A percentile compares a stretch with the other conserved stretches of the same genome.
Conservation (phyloP, 495 filamentous ascomycete genomes). For the Aspergillus bridgeri region DNA sequence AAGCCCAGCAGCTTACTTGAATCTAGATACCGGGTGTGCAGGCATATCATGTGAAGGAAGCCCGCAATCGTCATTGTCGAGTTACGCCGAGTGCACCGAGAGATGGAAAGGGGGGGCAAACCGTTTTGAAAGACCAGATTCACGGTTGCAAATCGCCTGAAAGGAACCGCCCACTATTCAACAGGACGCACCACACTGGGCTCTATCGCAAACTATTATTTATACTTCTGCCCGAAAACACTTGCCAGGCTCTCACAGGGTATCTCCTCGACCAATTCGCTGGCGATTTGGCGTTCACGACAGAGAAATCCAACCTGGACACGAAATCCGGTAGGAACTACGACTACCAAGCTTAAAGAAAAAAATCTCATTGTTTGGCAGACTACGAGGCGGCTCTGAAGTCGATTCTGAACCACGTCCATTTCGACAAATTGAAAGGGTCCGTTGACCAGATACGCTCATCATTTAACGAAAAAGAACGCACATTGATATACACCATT, state of each 20-base stretch:
- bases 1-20: not conserved
- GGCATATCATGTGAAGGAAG: not conserved
- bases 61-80: not conserved
- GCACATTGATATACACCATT: not conserved
- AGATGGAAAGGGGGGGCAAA: not conserved
- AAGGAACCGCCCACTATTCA: not conserved
- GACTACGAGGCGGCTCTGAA: not conserved
- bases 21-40: not conserved
- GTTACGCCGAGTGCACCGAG: not conserved
- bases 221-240: not conserved
- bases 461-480: not conserved
- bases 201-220: not conserved
- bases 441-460: not conserved
- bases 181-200: not conserved
- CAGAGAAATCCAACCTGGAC: not conserved
- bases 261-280: not conserved
- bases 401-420: not conserved
- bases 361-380: not conserved
- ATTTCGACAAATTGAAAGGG: not conserved
- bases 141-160: not conserved
- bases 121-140: not conserved
- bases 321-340: not conserved
- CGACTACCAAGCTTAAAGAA: not conserved
- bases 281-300: not conserved
- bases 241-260: not conserved